A percentile compares a stretch with the other conserved stretches of the same genome.
These are phyloP conservation scores for Lentinula novae-zelandiae DNA, from an alignment of 1,284 basidiomycete genomes.

Conservation along the genomic window DNA sequence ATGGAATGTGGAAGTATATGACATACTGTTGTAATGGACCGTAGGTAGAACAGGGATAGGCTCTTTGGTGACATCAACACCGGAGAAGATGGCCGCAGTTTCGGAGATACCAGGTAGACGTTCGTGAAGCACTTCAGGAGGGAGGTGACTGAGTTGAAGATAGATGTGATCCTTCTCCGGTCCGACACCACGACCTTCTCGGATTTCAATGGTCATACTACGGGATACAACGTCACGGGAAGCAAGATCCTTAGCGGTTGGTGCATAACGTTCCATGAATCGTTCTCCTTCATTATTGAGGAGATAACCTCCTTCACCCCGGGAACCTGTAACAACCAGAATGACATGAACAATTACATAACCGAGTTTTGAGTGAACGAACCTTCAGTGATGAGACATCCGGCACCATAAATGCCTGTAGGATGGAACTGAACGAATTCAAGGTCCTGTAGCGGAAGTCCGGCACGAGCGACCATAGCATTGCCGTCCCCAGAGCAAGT, in stretches of 20 bases:
- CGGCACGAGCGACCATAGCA: constrained; percentile 97
- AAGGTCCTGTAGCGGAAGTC: constrained; percentile 93
- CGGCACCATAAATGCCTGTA: constrained; percentile 99
- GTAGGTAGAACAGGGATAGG: constrained; percentile 97
- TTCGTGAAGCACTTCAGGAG: constrained; percentile 94
- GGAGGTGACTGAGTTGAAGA: constrained; percentile 96
- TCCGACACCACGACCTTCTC: constrained; percentile 98
- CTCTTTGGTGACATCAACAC: constrained; percentile 99
- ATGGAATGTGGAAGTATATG: neutral
- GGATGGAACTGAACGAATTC: constrained; percentile 99
- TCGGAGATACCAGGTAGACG: constrained; percentile 99
- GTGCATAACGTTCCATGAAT: constrained; percentile 99
- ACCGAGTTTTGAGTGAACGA: constrained; percentile 15
- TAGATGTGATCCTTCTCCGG: constrained; percentile 98
- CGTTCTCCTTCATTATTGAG: constrained; percentile 99
- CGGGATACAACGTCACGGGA: constrained; percentile 99
- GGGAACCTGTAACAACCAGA: constrained; percentile 66
- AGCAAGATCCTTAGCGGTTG: constrained; percentile 98
- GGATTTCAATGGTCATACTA: constrained; percentile 98
- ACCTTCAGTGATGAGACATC: constrained; percentile 99
- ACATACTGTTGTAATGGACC: constrained; percentile 92
- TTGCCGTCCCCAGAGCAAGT: constrained; percentile 99
- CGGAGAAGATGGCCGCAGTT: constrained; percentile 98
- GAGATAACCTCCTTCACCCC: constrained; percentile 99
- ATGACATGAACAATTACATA: neutral